Conservation (phyloP, 1,284 basidiomycete genomes). For the Tylopilus sp. region DNA sequence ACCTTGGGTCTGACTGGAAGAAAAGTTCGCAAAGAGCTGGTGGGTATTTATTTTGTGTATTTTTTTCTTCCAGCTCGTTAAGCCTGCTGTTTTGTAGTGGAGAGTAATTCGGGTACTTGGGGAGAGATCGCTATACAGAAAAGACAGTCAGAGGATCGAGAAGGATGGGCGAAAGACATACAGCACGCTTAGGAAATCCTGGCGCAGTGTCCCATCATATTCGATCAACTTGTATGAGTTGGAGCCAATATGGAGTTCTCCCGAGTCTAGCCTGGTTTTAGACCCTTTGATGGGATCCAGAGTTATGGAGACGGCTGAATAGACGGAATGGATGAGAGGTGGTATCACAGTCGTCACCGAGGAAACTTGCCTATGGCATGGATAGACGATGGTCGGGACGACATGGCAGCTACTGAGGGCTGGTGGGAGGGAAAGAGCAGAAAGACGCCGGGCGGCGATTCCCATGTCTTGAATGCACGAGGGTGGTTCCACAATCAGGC, state of each 20-base stretch:
- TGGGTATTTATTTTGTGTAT: background rate
- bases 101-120: background rate
- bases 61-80: too few species aligned
- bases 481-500: too few species aligned
- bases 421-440: background rate
- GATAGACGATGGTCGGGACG: background rate
- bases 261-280: background rate
- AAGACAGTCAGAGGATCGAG: background rate
- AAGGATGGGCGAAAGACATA: background rate
- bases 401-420: background rate
- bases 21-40: background rate
- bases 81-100: background rate
- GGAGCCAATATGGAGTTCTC: background rate
- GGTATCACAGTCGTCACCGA: background rate
- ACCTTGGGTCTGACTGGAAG: background rate
- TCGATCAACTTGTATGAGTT: background rate
- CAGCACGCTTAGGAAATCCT: background rate
- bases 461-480: too few species aligned
- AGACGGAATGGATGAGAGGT: background rate
- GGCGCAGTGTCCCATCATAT: background rate
- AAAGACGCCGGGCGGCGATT: too few species aligned
- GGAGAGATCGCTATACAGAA: background rate
- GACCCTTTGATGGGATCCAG: background rate
- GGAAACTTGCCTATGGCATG: background rate
- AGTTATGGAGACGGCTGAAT: background rate